Base-by-base conservation (phyloP, 164 flowering plant species). In the Berberis vulgaris region DNA sequence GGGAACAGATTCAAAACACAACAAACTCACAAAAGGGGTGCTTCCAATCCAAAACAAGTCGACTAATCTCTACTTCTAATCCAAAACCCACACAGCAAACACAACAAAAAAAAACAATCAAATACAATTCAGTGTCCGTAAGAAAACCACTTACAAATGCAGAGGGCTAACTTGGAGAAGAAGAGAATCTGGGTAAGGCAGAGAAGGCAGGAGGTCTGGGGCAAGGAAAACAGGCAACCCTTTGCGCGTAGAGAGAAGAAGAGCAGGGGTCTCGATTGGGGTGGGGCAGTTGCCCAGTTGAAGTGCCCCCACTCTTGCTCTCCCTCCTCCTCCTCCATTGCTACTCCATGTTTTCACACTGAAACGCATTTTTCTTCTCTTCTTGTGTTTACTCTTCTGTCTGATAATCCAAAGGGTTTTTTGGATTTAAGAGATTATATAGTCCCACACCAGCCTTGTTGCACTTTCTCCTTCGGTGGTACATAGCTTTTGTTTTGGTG, bases 161-260 rank as follows among this genome's bases (percentile, higher is more conserved):
- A 92, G 87, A 39, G 97, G 97, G 64, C 89, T 81, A 57, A 80
- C 60, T 61, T 85, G 97, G 62, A 92, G 85, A 66, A 92, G 88
- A 64, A 74, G 82, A 10, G 96, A 84, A 54, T 92, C 86, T 2
- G 95, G 91, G 7, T 78, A 78, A 57, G 95, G 88, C 54, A 92
- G 93, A 64, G 87, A 74, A 38, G 81, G 67, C 46, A 92, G 89
- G 47, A 80, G 90, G 76, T 92, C 93, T 6, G 84, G 91, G 10
- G 96, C 59, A 67, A 89, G 79, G 81, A 85, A 92, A 60, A 41
- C 49, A 59, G 97, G 98, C 45, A 92, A 79, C 55, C 94, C 98
- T 71, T 89, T 92, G 7, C 88, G 78, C 40, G 97, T 88, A 2
- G 90, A 73, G 55, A 92, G 80, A 60, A 92, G 87, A 12, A 92